These are phyloP conservation scores for Phytophthora palmivora DNA, from an alignment of 352 stramenopile species.

Conservation along the genomic window DNA sequence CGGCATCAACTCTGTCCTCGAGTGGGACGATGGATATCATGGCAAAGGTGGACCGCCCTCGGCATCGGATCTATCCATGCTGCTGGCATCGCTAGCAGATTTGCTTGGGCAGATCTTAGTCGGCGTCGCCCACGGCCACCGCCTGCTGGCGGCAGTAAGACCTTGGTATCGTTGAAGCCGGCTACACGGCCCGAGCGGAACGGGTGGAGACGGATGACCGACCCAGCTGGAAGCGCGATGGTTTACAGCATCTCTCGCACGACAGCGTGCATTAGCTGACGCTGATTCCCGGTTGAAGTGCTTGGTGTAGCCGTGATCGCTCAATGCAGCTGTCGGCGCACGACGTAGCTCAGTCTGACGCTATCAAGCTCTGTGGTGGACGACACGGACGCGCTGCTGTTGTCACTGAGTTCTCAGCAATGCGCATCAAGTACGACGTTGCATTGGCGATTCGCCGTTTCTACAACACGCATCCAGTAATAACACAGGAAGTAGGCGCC, in stretches of 20 bases:
- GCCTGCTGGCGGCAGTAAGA: neutral
- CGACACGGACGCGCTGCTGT: too few species aligned
- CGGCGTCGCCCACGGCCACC: slow-evolving; percentile 2
- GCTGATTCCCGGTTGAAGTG: slow-evolving; percentile 27
- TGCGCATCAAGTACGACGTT: too few species aligned
- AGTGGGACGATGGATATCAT: slow-evolving; percentile 28
- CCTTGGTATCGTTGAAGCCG: slow-evolving; percentile 12
- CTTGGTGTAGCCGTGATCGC: neutral
- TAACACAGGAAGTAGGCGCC: too few species aligned
- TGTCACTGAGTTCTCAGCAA: too few species aligned
- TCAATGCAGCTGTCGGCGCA: too few species aligned
- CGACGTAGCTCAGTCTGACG: too few species aligned
- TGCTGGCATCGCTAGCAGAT: slow-evolving; percentile 18
- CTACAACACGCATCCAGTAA: too few species aligned
- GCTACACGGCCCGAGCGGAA: slow-evolving; percentile 6
- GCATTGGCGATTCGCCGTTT: too few species aligned
- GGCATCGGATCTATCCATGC: neutral
- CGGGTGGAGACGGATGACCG: slow-evolving; percentile 3
- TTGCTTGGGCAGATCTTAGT: slow-evolving; percentile 28
- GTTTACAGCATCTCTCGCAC: slow-evolving; percentile 25
- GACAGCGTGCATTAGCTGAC: slow-evolving; percentile 29
- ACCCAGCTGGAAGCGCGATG: neutral
- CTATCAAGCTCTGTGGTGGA: too few species aligned
- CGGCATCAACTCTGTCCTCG: slow-evolving; percentile 2
- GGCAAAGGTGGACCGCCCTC: neutral